phyloP scores from a whole-genome alignment of 2,329 filamentous ascomycete species.

The Fusarium sp. region DNA sequence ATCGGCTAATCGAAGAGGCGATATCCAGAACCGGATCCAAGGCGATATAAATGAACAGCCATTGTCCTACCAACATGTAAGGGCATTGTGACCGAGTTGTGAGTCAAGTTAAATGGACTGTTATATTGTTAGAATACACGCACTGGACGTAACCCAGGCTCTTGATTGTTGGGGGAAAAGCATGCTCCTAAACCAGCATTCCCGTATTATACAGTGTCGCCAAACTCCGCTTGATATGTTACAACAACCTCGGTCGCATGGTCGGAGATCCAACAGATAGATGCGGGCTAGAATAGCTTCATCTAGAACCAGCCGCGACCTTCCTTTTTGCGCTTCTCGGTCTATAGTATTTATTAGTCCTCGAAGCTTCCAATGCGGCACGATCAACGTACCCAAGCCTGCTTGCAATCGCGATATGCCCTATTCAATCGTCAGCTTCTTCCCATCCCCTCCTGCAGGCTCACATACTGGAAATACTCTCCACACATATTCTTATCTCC shows the following conservation, averaged over 20 bases:
- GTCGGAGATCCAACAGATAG: neutral
- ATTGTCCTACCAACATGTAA: neutral
- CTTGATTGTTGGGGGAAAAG: neutral
- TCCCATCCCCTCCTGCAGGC: neutral
- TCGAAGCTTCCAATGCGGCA: neutral
- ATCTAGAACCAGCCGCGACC: slow-evolving; percentile 44
- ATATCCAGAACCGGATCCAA: neutral
- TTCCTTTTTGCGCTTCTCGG: slow-evolving; percentile 53
- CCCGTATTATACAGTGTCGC: slow-evolving; percentile 28
- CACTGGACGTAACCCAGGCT: neutral
- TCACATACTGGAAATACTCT: slow-evolving; percentile 91
- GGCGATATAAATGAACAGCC: no score
- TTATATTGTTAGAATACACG: slow-evolving; percentile 7
- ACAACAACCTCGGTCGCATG: slow-evolving; percentile 9
- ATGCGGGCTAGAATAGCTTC: neutral
- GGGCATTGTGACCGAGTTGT: neutral
- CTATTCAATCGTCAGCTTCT: slow-evolving; percentile 60
- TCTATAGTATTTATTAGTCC: slow-evolving; percentile 43
- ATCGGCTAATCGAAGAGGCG: neutral
- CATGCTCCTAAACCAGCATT: neutral
- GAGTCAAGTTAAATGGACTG: neutral
- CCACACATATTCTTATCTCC: slow-evolving; percentile 90
- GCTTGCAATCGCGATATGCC: slow-evolving; percentile 94
- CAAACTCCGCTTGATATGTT: slow-evolving; percentile 16
- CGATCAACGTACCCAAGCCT: slow-evolving; percentile 79